Percentiles rank a stretch among this genome's conserved stretches.
These are phyloP conservation scores for Immersiporthe knoxdaviesiana DNA, from an alignment of 2,329 filamentous ascomycete genomes.

Conservation along the genomic window DNA sequence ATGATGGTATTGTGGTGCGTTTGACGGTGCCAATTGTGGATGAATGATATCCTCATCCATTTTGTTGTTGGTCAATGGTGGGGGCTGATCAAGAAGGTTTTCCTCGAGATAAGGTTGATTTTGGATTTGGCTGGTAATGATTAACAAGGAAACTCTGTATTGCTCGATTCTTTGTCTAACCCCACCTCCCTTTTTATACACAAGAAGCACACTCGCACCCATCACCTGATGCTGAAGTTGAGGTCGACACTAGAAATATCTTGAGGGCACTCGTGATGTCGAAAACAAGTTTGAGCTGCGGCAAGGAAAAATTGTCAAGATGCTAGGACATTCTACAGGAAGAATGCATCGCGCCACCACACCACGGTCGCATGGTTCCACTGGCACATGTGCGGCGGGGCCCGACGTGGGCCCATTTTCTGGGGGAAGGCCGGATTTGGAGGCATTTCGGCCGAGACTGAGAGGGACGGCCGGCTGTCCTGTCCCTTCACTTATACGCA, in stretches of 20 bases:
- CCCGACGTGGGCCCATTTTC: neutral
- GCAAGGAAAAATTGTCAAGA: neutral
- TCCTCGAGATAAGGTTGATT: no score
- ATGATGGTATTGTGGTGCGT: constrained; percentile 7
- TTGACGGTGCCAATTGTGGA: neutral
- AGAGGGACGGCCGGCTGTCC: neutral
- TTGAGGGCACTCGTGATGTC: neutral
- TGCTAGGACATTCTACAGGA: constrained; percentile 4
- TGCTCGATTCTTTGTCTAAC: neutral
- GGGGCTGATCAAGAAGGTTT: no score
- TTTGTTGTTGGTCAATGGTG: neutral
- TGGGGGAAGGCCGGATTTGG: neutral
- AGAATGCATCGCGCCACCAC: neutral
- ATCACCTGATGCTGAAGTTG: neutral
- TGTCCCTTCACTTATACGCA: neutral
- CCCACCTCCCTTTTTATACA: neutral
- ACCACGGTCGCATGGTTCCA: neutral
- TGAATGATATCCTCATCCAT: constrained; percentile 12
- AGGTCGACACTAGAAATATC: neutral
- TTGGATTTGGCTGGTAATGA: neutral
- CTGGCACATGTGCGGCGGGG: neutral
- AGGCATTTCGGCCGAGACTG: neutral
- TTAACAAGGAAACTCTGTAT: no score
- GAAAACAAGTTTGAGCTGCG: neutral
- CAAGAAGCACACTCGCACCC: neutral